phyloP scores from a whole-genome alignment of 768 basidiomycete genomes.

The Xerocomus spinulosus region DNA sequence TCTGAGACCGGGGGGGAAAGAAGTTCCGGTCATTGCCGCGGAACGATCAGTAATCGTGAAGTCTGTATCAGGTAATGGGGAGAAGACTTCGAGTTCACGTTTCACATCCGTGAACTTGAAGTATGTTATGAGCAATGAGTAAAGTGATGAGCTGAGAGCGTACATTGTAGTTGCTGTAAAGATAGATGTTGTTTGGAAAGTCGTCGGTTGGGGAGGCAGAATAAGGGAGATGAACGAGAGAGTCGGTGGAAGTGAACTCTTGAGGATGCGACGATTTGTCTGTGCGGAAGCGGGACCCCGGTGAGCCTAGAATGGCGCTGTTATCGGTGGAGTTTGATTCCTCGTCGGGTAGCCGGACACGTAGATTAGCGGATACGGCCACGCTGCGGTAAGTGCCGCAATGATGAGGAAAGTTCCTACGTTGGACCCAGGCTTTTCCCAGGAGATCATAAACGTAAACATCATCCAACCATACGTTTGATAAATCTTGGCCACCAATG shows the following conservation, averaged over 20 bases:
- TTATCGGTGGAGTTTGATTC: slow-evolving; percentile 44
- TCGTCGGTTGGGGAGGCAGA: slow-evolving; percentile 68
- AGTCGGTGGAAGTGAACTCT: slow-evolving; percentile 55
- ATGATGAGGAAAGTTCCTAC: slow-evolving; percentile 82
- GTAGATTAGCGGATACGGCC: slow-evolving; percentile 67
- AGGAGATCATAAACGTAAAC: slow-evolving; percentile 84
- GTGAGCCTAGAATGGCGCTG: slow-evolving; percentile 44
- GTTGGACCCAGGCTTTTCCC: slow-evolving; percentile 70
- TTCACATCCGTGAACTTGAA: slow-evolving; percentile 88
- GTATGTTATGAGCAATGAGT: slow-evolving; percentile 7
- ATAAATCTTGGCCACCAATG: slow-evolving; percentile 93
- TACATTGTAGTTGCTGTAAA: slow-evolving; percentile 97
- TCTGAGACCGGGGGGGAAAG: slow-evolving; percentile 89
- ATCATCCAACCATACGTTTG: slow-evolving; percentile 91
- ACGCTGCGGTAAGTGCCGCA: slow-evolving; percentile 96
- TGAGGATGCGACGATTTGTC: slow-evolving; percentile 39
- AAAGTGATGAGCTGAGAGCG: slow-evolving; percentile 24
- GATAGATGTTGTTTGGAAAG: slow-evolving; percentile 78
- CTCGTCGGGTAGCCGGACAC: slow-evolving; percentile 65
- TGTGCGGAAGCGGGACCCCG: slow-evolving; percentile 55
- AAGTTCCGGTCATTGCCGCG: slow-evolving; percentile 68
- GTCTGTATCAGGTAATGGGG: slow-evolving; percentile 68
- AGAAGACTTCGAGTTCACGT: slow-evolving; percentile 89
- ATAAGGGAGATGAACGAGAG: slow-evolving; percentile 70
- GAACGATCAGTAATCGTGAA: slow-evolving; percentile 83